These are phyloP conservation scores for Ogataea nitratoaversa DNA, from an alignment of 805 yeast species.

Conservation along the genomic window DNA sequence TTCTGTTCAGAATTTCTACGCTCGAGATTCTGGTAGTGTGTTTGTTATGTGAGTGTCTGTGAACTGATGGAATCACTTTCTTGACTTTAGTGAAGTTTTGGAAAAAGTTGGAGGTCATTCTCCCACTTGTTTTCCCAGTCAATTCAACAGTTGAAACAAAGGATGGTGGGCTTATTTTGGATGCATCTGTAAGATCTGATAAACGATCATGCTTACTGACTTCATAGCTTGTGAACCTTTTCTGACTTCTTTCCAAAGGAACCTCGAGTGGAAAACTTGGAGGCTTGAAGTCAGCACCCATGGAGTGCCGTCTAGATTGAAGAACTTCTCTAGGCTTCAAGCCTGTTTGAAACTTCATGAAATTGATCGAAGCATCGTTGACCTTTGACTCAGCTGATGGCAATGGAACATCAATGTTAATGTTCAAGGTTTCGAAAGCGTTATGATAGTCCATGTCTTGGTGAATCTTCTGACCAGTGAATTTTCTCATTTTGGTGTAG, in stretches of 20 bases:
- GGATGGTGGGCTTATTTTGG: no score
- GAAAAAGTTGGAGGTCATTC: background rate
- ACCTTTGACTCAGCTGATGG: background rate
- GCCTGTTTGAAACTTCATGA: background rate
- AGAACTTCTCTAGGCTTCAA: background rate
- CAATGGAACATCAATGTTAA: slow-evolving; percentile 8
- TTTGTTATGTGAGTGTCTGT: background rate
- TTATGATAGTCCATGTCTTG: slow-evolving; percentile 20
- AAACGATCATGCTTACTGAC: background rate
- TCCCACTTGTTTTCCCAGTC: background rate
- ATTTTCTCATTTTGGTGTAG: slow-evolving; percentile 20
- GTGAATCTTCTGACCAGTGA: slow-evolving; percentile 23
- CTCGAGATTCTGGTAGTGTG: no score
- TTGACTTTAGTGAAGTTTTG: background rate
- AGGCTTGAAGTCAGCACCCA: background rate
- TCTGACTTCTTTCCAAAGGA: slow-evolving; percentile 2
- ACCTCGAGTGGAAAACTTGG: slow-evolving; percentile 2
- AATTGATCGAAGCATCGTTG: no score
- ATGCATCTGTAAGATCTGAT: no score
- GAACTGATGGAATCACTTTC: background rate
- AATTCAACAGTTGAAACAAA: no score
- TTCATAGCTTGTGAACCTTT: slow-evolving; percentile 4
- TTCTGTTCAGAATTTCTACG: background rate
- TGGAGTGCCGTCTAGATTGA: background rate
- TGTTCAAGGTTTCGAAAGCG: slow-evolving; percentile 7